Percentiles rank a stretch among this genome's conserved stretches.
phyloP scores from a whole-genome alignment of 2,329 filamentous ascomycete species.

The Paecilomyces dactylethromorphus region DNA sequence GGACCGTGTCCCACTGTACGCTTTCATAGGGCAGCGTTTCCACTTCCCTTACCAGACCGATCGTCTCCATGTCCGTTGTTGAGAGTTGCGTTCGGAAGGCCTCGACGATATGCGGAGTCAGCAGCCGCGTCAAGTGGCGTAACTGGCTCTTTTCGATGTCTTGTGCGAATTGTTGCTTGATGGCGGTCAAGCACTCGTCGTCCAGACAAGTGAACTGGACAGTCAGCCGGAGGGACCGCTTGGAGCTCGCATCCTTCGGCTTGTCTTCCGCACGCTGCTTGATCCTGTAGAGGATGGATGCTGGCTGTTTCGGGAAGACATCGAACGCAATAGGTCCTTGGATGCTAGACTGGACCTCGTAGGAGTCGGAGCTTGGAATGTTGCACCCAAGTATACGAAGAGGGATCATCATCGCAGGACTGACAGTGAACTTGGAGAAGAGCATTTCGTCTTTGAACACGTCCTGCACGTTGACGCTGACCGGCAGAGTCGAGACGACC shows the following conservation, averaged over 20 bases:
- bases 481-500: conserved; percentile 67
- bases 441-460: conserved; percentile 78
- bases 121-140: conserved; percentile 41
- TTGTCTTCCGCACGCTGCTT: conserved; percentile 22
- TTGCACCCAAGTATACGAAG: conserved; percentile 66
- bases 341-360: conserved; percentile 48
- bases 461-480: conserved; percentile 95
- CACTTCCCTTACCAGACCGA: conserved; percentile 48
- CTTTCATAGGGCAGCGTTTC: conserved; percentile 46
- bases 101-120: conserved; percentile 45
- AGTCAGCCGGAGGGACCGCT: conserved; percentile 49
- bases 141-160: conserved; percentile 45
- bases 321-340: conserved; percentile 43
- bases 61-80: conserved; percentile 46
- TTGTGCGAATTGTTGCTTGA: conserved; percentile 40
- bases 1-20: conserved; percentile 47
- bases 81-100: conserved; percentile 41
- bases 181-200: conserved; percentile 57
- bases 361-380: conserved; percentile 62
- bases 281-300: conserved; percentile 75
- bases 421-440: conserved; percentile 87
- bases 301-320: conserved; percentile 75
- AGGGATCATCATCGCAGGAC: conserved; percentile 69
- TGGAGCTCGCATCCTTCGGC: conserved; percentile 13
- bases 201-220: conserved; percentile 72